phyloP scores from a whole-genome alignment of 345 rosid species.

The Xanthoceras sorbifolium region DNA sequence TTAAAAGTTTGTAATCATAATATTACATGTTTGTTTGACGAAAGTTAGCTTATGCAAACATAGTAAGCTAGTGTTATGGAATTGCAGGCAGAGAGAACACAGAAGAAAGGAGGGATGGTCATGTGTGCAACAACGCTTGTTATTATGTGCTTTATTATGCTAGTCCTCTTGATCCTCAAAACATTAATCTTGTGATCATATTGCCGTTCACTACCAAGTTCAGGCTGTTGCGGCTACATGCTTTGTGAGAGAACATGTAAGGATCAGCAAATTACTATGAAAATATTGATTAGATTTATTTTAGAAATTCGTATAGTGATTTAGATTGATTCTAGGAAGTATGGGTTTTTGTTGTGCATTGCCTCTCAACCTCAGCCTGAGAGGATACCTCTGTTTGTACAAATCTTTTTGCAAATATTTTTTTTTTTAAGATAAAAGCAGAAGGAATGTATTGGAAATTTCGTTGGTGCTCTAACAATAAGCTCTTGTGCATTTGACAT shows the following conservation, averaged over 20 bases:
- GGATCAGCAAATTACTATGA: not conserved
- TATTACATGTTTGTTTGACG: too few relatives aligned
- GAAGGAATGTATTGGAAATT: not conserved
- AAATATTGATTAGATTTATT: not conserved
- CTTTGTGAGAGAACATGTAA: not conserved
- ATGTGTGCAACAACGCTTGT: slow-evolving; percentile 83
- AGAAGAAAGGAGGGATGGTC: slow-evolving; percentile 88
- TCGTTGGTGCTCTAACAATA: not conserved
- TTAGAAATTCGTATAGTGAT: not conserved
- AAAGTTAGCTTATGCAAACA: not conserved
- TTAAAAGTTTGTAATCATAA: not conserved
- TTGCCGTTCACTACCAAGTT: not conserved
- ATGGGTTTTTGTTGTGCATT: not conserved
- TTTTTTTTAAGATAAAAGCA: not conserved
- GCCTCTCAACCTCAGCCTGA: not conserved
- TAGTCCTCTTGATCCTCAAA: slow-evolving; percentile 80
- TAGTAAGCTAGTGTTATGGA: not conserved
- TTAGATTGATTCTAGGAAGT: not conserved
- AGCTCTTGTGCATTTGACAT: not conserved
- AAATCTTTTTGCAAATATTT: not conserved
- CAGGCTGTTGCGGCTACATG: not conserved
- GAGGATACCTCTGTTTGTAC: not conserved
- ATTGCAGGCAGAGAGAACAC: slow-evolving; percentile 87
- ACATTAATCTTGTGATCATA: slow-evolving; percentile 50
- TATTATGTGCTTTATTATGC: slow-evolving; percentile 82